Percentiles rank a stretch among this genome's conserved stretches.
phyloP scores from a whole-genome alignment of 192 early-diverging fungal species.

The Umbelopsis isabellina region DNA sequence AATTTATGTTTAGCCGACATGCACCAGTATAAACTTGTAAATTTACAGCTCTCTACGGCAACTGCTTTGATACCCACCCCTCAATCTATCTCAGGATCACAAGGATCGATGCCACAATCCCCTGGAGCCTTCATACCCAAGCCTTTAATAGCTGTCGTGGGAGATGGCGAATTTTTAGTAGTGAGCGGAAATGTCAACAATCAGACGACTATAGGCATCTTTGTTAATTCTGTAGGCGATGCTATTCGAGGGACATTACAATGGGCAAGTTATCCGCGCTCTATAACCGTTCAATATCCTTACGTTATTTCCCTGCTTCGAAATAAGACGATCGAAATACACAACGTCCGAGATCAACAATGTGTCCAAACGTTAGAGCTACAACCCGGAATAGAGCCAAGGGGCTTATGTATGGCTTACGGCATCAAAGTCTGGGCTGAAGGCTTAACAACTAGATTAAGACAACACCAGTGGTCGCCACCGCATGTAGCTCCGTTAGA shows the following conservation, averaged over 20 bases:
- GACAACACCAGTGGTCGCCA: slow-evolving; percentile 16
- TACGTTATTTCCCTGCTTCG: slow-evolving; percentile 71
- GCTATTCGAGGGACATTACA: slow-evolving; percentile 68
- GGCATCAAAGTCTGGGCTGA: slow-evolving; percentile 55
- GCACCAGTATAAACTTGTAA: slow-evolving; percentile 71
- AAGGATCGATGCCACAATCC: neutral
- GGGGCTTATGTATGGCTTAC: slow-evolving; percentile 56
- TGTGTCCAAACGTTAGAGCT: slow-evolving; percentile 57
- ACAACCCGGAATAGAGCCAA: slow-evolving; percentile 42
- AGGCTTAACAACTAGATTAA: slow-evolving; percentile 36
- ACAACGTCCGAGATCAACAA: slow-evolving; percentile 71
- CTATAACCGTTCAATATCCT: slow-evolving; percentile 73
- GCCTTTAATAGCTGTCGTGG: slow-evolving; percentile 66
- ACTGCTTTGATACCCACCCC: slow-evolving; percentile 41
- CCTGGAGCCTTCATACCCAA: slow-evolving; percentile 35
- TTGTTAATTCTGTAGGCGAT: slow-evolving; percentile 69
- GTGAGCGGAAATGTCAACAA: slow-evolving; percentile 47
- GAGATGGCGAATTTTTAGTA: slow-evolving; percentile 72
- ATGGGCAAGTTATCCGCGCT: slow-evolving; percentile 55
- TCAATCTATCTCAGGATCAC: slow-evolving; percentile 17
- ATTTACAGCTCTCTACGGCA: slow-evolving; percentile 28
- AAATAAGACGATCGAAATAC: slow-evolving; percentile 73
- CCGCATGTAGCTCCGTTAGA: neutral
- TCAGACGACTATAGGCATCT: slow-evolving; percentile 70
- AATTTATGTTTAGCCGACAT: slow-evolving; percentile 71